Base-by-base conservation (phyloP, 2,329 filamentous ascomycete species). In the Achaetomium macrosporum region DNA sequence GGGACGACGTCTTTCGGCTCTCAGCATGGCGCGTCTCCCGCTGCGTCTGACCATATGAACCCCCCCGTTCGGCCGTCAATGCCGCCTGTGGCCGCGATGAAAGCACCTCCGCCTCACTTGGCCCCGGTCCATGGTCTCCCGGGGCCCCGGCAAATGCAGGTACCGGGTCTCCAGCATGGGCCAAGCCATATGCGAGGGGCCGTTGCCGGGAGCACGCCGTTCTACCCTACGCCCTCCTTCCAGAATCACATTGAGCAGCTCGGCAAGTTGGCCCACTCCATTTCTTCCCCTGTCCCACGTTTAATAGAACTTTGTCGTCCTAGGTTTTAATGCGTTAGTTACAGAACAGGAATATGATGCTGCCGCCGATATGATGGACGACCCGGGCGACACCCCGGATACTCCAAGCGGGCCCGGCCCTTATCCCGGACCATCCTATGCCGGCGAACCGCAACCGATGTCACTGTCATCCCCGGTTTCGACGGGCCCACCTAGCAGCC, bases 301-400 rank as follows among this genome's bases (percentile, higher is more conserved):
- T 65, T 64, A 65, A 77, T 77, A 75, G 77, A 79, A 73, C 76
- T 81, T 68, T 83, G 78, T 79, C 77, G 77, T 83, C 77, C 78
- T 82, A 83, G 77, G 74, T 78, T 56, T 85, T 75, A 87, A 80
- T 77, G 68, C 73, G 70, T 83, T 72, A 13, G 75, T 65, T 78
- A 76, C 76, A 96, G 92, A 97, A 76, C 90, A 95, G 79, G 92
- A 97, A 76, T 97, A 96, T 73, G 91, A 96, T 69, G 87, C 89
- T 51, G 88, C 90, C 73, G 82, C 82, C 69, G 90, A 92, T 64
- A 88, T 95, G 78, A 83, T 95, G 69, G 91, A 96, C 65, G 88
- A 95, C 56, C 75, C 84, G 61, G 85, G 88, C 54, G 63, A 81
- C 84, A 55, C 59, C 12, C 63, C 67, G 59, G 85, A 90, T 56